A percentile compares a stretch with the other conserved stretches of the same genome.
phyloP scores from a whole-genome alignment of 495 filamentous ascomycete genomes.

The Xylaria venustula region DNA sequence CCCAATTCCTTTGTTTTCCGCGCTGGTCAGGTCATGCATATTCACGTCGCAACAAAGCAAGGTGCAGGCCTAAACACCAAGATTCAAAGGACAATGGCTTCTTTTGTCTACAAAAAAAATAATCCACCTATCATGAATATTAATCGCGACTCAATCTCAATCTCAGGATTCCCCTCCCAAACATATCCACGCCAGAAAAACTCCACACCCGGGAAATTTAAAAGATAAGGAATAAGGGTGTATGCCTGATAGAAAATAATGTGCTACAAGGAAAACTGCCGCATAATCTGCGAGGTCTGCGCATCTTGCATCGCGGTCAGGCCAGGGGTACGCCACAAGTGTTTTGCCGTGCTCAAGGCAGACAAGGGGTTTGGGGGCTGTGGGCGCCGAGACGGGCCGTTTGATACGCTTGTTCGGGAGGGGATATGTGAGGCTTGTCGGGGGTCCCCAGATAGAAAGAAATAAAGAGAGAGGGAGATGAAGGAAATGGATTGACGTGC shows the following conservation, averaged over 20 bases:
- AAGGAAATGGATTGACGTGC: no score
- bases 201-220: no score
- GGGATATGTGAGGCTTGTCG: not conserved
- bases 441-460: not conserved
- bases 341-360: constrained; percentile 1
- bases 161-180: no score
- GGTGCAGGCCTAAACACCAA: no score
- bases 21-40: no score
- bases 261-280: constrained; percentile 1
- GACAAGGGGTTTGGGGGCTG: not conserved
- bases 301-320: not conserved
- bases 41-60: no score
- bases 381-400: not conserved
- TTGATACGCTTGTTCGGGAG: not conserved
- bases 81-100: no score
- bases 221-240: no score
- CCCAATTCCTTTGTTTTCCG: no score
- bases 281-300: not conserved
- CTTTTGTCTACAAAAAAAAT: no score
- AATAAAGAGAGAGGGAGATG: not conserved
- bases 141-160: no score
- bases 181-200: not conserved
- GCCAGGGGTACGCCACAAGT: not conserved
- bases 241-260: not conserved
- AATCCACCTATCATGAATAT: no score